Percentiles rank a stretch among this genome's conserved stretches.
These are phyloP conservation scores for Coccomyxa sp. DNA, from an alignment of 139 green algal genomes.

Conservation along the genomic window DNA sequence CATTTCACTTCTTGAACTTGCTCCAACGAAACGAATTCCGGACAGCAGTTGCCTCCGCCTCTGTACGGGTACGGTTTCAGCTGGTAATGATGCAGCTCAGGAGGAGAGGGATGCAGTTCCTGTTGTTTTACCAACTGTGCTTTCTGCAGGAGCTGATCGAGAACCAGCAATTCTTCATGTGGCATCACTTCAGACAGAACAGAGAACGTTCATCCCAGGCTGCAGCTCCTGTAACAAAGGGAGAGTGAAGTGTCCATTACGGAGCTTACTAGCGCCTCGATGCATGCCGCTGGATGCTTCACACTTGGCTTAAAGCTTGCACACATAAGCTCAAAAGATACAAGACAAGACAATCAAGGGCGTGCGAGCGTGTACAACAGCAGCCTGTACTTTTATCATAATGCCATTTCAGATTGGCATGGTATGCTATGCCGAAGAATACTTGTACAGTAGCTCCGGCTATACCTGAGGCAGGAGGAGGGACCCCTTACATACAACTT, in stretches of 20 bases:
- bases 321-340: too few relatives aligned
- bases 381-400: too few relatives aligned
- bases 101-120: neutral
- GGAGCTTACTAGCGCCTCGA: too few relatives aligned
- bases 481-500: too few relatives aligned
- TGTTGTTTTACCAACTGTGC: neutral
- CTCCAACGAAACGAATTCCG: slow-evolving; percentile 75
- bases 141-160: slow-evolving; percentile 62
- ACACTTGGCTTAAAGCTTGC: too few relatives aligned
- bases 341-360: too few relatives aligned
- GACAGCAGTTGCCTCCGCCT: slow-evolving; percentile 19
- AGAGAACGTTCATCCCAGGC: slow-evolving; percentile 13
- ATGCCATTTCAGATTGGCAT: too few relatives aligned
- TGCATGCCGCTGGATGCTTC: too few relatives aligned
- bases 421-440: too few relatives aligned
- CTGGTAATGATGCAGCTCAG: slow-evolving; percentile 4
- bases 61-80: neutral
- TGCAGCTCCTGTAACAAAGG: neutral
- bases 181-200: slow-evolving; percentile 65
- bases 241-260: neutral
- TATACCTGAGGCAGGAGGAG: too few relatives aligned
- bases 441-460: too few relatives aligned
- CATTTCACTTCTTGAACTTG: slow-evolving; percentile 78
- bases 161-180: slow-evolving; percentile 72
- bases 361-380: too few relatives aligned